These are phyloP conservation scores for Sclerotinia borealis DNA, from an alignment of 2,329 filamentous ascomycete species.

Conservation along the genomic window DNA sequence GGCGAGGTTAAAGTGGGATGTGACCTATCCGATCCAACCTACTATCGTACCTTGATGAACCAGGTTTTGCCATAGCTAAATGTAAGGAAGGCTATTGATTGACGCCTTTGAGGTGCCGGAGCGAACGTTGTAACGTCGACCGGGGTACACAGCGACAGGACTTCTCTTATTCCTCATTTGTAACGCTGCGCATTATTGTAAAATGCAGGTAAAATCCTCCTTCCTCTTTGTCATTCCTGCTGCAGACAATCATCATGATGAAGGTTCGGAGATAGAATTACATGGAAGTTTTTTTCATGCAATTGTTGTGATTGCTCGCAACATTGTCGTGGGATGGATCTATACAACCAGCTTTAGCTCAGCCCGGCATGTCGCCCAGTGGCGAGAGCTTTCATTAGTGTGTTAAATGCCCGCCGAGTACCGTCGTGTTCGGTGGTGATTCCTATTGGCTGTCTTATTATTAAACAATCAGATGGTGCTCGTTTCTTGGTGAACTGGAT, in stretches of 20 bases:
- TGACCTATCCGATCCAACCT: background rate
- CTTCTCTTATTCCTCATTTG: background rate
- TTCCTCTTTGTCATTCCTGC: background rate
- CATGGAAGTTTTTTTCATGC: background rate
- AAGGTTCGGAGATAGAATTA: background rate
- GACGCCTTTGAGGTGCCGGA: background rate
- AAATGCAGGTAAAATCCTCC: background rate
- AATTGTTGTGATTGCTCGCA: background rate
- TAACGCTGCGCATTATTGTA: background rate
- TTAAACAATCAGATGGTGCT: background rate
- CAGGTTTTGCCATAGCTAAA: background rate
- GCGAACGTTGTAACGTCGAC: background rate
- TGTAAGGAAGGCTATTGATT: background rate
- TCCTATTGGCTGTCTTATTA: background rate
- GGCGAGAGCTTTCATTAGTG: background rate
- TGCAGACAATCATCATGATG: background rate
- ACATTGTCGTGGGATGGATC: background rate
- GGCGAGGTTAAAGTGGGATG: background rate
- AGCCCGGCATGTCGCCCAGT: background rate
- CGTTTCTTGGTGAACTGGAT: background rate
- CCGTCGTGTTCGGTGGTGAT: background rate
- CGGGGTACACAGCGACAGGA: background rate
- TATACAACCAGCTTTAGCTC: background rate
- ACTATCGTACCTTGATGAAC: no score
- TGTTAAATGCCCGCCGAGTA: background rate